Evolutionary conservation across 257 asterid species (phyloP), one percentile per base, ranked within the genome.

Genomic region (Lycium ferocissimum): DNA sequence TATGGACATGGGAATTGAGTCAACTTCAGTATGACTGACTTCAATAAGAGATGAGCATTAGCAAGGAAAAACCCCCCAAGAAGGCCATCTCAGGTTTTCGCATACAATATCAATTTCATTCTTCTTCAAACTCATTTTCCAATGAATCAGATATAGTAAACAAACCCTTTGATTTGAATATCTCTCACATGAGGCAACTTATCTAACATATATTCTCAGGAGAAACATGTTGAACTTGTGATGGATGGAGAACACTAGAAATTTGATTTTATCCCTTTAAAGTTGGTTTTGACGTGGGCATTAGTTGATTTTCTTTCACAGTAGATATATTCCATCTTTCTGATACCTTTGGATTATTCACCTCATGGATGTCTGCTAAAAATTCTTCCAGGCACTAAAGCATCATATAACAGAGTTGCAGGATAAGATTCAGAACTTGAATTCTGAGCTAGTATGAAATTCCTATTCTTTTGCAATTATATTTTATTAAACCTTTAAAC

Each of bases 351-450:
- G 20, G 38, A 82, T 58, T 65, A 66, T 38, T 83, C 73, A 83
- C 69, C n/a, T 35, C 33, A 3, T 9, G 83, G 76, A 38, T 63
- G 81, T 20, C 10, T 45, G 0, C 78, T 56, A 4, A 76, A 65
- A 87, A 45, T 8, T 61, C 84, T 71, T 83, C 54, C 93, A 94
- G 98, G 98, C 91, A 54, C 90, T 95, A 58, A 95, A 89, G 90
- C 97, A 93, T 87, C 99, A 94, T 73, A 86, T 94, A 33, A 54
- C 84, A 86, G 94, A 92, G 69, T 92, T 92, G 85, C 92, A 90
- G 89, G 94, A 91, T 20, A 90, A 91, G 70, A 62, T 94, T 62
- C 90, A 87, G 90, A 93, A 91, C 89, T 87, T 92, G 90, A 89
- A 91, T 85, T 87, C 85, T 81, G 92, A 94, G 84, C 94, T 90